Percentiles rank a stretch among this genome's conserved stretches.
phyloP scores from a whole-genome alignment of 129 eudicot genomes.

The Kitagawia praeruptora region DNA sequence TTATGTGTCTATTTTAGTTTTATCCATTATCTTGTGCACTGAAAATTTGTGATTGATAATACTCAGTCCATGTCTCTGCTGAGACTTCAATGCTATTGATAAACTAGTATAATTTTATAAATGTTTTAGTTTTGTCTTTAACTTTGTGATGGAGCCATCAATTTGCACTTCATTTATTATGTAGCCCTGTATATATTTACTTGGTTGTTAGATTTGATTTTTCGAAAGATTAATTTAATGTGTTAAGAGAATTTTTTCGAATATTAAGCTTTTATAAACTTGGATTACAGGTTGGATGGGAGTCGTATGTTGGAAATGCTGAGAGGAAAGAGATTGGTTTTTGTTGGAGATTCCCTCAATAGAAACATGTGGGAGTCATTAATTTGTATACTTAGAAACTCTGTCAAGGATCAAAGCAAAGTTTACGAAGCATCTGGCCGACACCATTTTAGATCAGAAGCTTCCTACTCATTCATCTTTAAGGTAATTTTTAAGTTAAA shows the following conservation, averaged over 20 bases:
- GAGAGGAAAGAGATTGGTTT: constrained; percentile 49
- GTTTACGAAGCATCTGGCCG: constrained; percentile 56
- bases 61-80: not conserved
- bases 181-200: not conserved
- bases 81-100: not conserved
- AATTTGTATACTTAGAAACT: constrained; percentile 36
- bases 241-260: too few relatives aligned
- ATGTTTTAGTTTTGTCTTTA: not conserved
- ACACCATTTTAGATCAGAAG: constrained; percentile 41
- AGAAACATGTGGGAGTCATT: constrained; percentile 69
- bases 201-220: not conserved
- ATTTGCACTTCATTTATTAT: not conserved
- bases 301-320: constrained; percentile 45
- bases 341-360: constrained; percentile 57
- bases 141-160: constrained; percentile 1
- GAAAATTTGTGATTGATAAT: not conserved
- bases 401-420: constrained; percentile 36
- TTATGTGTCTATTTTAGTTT: not conserved
- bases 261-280: not conserved
- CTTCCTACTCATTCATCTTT: constrained; percentile 43
- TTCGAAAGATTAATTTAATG: not conserved
- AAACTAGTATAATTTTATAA: not conserved
- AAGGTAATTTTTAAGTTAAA: not conserved
- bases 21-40: not conserved
- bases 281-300: constrained; percentile 40